A percentile compares a stretch with the other conserved stretches of the same genome.
Evolutionary conservation across 2,329 filamentous ascomycete species (phyloP).

Genomic region (Aspergillus fumigatus): DNA sequence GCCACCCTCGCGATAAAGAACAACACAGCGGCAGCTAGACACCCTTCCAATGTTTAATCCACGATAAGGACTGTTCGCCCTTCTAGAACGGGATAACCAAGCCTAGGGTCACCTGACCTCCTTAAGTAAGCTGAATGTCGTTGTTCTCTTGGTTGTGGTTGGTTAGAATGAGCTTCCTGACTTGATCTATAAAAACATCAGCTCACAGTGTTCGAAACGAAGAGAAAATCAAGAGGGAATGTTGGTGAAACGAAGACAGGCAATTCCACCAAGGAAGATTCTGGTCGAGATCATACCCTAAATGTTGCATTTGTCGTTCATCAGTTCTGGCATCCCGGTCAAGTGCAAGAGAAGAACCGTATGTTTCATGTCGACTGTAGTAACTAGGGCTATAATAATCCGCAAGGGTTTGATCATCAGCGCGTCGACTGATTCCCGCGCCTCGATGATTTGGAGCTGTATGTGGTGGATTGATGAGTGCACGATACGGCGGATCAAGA

Average conservation of each 20-base stretch:
- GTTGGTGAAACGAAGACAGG: not conserved
- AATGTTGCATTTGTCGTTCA: conserved; percentile 9
- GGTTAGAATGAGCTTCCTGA: conserved; percentile 15
- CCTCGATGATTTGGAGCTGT: conserved; percentile 8
- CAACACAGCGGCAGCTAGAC: not conserved
- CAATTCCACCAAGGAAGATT: not conserved
- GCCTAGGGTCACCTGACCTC: conserved; percentile 16
- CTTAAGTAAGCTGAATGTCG: conserved; percentile 21
- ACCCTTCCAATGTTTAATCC: conserved; percentile 17
- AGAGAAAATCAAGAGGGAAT: not conserved
- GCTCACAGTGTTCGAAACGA: not conserved
- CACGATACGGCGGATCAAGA: conserved; percentile 9
- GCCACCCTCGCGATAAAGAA: not conserved
- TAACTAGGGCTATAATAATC: conserved; percentile 2
- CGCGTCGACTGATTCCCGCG: conserved; percentile 6
- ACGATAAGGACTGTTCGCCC: conserved; percentile 24
- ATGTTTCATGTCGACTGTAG: conserved; percentile 1
- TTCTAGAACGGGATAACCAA: conserved; percentile 15
- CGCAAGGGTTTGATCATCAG: conserved; percentile 14
- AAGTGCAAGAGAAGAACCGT: conserved; percentile 8
- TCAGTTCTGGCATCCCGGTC: conserved; percentile 13
- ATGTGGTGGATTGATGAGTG: conserved; percentile 10
- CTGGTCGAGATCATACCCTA: conserved; percentile 19
- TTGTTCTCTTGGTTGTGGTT: conserved; percentile 16
- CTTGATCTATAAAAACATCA: conserved; percentile 12